Evolutionary conservation across 169 alveolate genomes (phyloP).

Genomic region (Plasmodium adleri): DNA sequence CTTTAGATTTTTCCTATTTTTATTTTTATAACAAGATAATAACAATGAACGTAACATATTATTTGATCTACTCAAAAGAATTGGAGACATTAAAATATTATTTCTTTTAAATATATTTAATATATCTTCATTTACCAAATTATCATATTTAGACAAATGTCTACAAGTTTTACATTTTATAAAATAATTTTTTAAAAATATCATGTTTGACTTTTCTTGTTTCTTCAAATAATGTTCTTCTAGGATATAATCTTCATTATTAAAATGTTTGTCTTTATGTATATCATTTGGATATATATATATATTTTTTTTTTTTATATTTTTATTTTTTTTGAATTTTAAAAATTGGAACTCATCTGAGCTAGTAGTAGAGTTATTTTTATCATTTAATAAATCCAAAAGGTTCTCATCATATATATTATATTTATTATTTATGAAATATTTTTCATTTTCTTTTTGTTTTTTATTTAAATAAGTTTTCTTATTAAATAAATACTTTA

Average conservation of each 20-base stretch:
- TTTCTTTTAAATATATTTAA: slow-evolving; percentile 5
- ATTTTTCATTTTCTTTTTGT: neutral
- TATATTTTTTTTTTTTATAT: neutral
- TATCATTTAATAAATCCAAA: neutral
- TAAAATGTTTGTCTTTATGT: neutral
- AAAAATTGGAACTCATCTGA: slow-evolving; percentile 42
- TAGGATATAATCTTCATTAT: neutral
- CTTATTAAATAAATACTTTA: slow-evolving; percentile 19
- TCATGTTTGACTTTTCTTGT: neutral
- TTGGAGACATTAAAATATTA: neutral
- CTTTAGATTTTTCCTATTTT: neutral
- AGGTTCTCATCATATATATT: neutral
- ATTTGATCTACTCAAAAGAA: slow-evolving; percentile 28
- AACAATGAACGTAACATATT: neutral
- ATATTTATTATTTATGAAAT: neutral
- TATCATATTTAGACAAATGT: slow-evolving; percentile 30
- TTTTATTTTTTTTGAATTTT: neutral
- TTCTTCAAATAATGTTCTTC: neutral
- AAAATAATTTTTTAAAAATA: slow-evolving; percentile 1
- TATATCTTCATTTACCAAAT: slow-evolving; percentile 41
- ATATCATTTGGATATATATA: too few relatives aligned
- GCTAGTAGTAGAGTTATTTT: slow-evolving; percentile 11
- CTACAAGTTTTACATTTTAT: slow-evolving; percentile 49
- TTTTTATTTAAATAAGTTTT: slow-evolving; percentile 4
- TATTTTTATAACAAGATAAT: slow-evolving; percentile 1